A percentile compares a stretch with the other conserved stretches of the same genome.
Evolutionary conservation across 352 stramenopile species (phyloP).

Genomic region (Phytophthora rubi): DNA sequence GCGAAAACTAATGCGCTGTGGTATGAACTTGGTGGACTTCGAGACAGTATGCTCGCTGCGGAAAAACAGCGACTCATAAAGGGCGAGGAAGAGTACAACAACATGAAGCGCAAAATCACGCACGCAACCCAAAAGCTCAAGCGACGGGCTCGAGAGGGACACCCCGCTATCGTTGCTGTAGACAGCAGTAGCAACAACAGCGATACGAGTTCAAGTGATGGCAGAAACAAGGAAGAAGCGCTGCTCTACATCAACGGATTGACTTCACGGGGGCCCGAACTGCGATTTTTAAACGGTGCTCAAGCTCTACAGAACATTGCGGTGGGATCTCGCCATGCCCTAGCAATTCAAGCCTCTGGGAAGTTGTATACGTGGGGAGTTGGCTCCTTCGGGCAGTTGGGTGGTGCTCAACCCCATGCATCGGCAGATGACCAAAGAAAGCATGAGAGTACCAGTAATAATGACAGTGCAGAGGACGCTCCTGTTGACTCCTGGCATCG

Average conservation of each 20-base stretch:
- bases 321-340: constrained; percentile 69
- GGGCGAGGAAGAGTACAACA: constrained; percentile 54
- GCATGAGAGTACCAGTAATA: not conserved
- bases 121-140: constrained; percentile 61
- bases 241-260: constrained; percentile 57
- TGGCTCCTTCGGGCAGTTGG: constrained; percentile 70
- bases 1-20: constrained; percentile 51
- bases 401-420: constrained; percentile 33
- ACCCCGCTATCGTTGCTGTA: constrained; percentile 5
- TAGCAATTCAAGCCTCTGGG: constrained; percentile 69
- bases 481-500: constrained; percentile 53
- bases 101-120: constrained; percentile 67
- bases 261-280: constrained; percentile 52
- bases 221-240: constrained; percentile 2
- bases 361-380: constrained; percentile 78
- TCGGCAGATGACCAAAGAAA: not conserved
- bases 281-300: constrained; percentile 53
- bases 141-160: constrained; percentile 62
- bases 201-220: not conserved
- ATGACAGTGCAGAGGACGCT: constrained; percentile 13
- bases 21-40: constrained; percentile 55
- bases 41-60: constrained; percentile 48
- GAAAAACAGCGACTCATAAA: constrained; percentile 48
- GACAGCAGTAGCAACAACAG: constrained; percentile 12
- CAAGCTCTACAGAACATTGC: constrained; percentile 66